These are phyloP conservation scores for Emergomyces orientalis DNA, from an alignment of 2,329 filamentous ascomycete genomes.

Conservation along the genomic window DNA sequence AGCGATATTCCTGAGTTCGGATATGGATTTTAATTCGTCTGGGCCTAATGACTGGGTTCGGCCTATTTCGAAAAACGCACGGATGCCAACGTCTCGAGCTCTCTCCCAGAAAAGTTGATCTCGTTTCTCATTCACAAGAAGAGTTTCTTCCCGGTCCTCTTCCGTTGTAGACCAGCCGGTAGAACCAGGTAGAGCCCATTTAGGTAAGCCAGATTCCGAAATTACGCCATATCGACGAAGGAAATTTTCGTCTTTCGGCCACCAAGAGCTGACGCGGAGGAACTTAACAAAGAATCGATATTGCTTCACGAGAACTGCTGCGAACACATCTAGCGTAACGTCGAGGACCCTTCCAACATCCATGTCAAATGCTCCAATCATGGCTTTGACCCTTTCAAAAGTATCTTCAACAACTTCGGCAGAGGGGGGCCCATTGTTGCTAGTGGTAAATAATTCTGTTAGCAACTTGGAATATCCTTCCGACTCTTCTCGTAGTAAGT, in stretches of 20 bases:
- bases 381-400: slow-evolving; percentile 83
- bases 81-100: slow-evolving; percentile 64
- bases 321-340: slow-evolving; percentile 89
- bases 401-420: slow-evolving; percentile 71
- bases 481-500: slow-evolving; percentile 85
- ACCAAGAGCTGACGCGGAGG: slow-evolving; percentile 88
- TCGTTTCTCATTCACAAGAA: slow-evolving; percentile 50
- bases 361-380: slow-evolving; percentile 94
- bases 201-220: slow-evolving; percentile 58
- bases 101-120: slow-evolving; percentile 74
- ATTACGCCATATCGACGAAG: slow-evolving; percentile 24
- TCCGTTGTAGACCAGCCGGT: slow-evolving; percentile 54
- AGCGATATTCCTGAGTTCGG: slow-evolving; percentile 27
- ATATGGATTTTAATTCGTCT: slow-evolving; percentile 43
- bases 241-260: slow-evolving; percentile 61
- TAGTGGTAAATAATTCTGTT: slow-evolving; percentile 88
- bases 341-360: slow-evolving; percentile 92
- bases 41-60: slow-evolving; percentile 56
- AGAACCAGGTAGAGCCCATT: slow-evolving; percentile 72
- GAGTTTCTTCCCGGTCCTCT: slow-evolving; percentile 55
- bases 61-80: slow-evolving; percentile 84
- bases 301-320: slow-evolving; percentile 84
- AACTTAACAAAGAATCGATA: slow-evolving; percentile 92
- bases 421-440: slow-evolving; percentile 62
- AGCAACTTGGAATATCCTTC: slow-evolving; percentile 96